Conservation (phyloP, 352 stramenopile species). For the Sclerospora graminicola region DNA sequence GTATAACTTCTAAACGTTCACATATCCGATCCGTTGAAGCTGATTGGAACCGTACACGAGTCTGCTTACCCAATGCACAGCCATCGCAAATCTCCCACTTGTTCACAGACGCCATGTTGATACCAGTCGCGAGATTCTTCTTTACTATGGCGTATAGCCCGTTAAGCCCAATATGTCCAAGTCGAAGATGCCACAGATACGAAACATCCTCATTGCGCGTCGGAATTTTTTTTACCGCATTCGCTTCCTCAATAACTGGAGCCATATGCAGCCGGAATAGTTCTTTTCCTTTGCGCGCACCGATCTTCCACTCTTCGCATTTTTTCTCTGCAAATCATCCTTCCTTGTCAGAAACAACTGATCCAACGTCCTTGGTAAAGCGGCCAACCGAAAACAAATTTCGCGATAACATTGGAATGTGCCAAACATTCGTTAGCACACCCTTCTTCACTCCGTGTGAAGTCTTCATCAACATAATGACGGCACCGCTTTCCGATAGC, state of each 20-base stretch:
- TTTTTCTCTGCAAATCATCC: background rate
- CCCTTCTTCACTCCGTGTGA: background rate
- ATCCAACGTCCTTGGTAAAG: background rate
- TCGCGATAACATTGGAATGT: background rate
- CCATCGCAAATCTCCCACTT: background rate
- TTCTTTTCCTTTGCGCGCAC: background rate
- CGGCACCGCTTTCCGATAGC: background rate
- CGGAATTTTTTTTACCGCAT: too few relatives aligned
- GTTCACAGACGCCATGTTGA: background rate
- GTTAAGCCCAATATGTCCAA: background rate
- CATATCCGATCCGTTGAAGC: background rate
- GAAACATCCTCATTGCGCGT: too few relatives aligned
- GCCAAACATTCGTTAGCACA: background rate
- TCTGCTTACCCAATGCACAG: background rate
- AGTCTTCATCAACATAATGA: background rate
- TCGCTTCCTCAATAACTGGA: background rate
- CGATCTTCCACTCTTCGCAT: background rate
- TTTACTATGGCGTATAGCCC: background rate
- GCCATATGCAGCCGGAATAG: too few relatives aligned
- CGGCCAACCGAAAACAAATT: background rate
- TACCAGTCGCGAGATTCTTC: background rate
- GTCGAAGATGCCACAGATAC: background rate
- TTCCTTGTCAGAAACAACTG: background rate
- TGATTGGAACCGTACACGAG: background rate
- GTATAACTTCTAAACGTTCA: background rate